Base-by-base conservation (phyloP, 768 basidiomycete species). In the Hypsizygus marmoreus region DNA sequence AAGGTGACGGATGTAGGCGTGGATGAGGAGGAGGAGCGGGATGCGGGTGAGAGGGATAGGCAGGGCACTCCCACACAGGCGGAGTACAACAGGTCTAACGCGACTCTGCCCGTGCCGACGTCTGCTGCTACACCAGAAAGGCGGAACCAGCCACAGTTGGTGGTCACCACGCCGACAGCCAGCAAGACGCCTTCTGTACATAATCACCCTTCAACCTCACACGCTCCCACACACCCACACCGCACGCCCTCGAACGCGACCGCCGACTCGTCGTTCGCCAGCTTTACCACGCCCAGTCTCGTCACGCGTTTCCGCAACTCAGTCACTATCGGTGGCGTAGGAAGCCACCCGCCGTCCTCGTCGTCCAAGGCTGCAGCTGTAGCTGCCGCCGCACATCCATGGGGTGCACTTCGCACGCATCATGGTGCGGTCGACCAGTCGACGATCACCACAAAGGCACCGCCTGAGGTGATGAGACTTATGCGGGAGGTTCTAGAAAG, bases 341-440 rank as follows among this genome's bases (percentile, higher is more conserved):
- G n/a, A n/a, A n/a, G n/a, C n/a, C n/a, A n/a, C n/a, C n/a, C n/a
- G n/a, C n/a, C n/a, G n/a, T n/a, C n/a, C n/a, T n/a, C n/a, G n/a
- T n/a, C n/a, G n/a, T n/a, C n/a, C n/a, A n/a, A n/a, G n/a, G n/a
- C n/a, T n/a, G n/a, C 48, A 49, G 14, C 42, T 17, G 6, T 30
- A 41, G 13, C 67, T 19, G 73, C 71, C 20, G 35, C 50, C 37
- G 43, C 53, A 29, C 41, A 45, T 2, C 59, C 59, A 51, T 57
- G 65, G 62, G 77, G 77, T 29, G 76, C 75, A 40, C 66, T 97
- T 30, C 82, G 93, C 9, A 80, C 89, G 31, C 95, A 98, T 61
- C 88, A 91, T 55, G 95, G 95, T 50, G 85, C 95, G 2, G 88
- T 98, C 23, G 97, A 97, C 63, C 87, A 88, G 63, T 82, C 83